Evolutionary conservation across 2,329 filamentous ascomycete species (phyloP), one percentile per base, ranked within the genome.

Genomic region (Fusarium devonianum): DNA sequence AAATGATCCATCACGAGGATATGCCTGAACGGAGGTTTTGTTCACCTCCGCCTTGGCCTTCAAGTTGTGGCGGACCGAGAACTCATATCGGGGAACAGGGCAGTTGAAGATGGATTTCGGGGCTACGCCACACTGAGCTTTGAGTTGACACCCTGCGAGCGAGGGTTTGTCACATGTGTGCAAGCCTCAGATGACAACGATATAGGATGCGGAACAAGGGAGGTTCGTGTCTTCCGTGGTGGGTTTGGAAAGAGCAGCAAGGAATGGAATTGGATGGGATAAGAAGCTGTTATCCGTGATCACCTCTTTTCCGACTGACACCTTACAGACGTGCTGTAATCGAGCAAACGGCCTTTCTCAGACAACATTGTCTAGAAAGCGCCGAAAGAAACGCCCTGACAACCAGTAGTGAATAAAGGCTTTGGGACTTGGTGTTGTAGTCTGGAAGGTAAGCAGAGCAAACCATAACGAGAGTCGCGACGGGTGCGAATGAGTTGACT

Each of bases 51-150:
- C 36, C 38, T 53, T 56, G 41, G 49, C 50, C 37, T 13, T 23
- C 18, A 50, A 37, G 43, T n/a, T 10, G 49, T 34, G 42, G 34
- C 26, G 52, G 34, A 52, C 56, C 46, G 35, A 63, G 53, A 64
- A 63, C 58, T 64, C 58, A 63, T 36, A 43, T 39, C 47, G 18
- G 33, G 34, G 45, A 6, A 23, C 21, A 23, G 43, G 45, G 50
- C 45, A 58, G 46, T 59, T 49, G 16, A 38, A 26, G 37, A 56
- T 56, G 46, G 51, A 38, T 33, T 56, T 58, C 57, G 58, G 11
- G 52, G 41, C 35, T 46, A 60, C 53, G 50, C 56, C 61, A 58
- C 48, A 25, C 28, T 53, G 29, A 26, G 17, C 36, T 48, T 53
- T 39, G 55, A 53, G 53, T 53, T 52, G 37, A 40, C 56, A 60